A percentile compares a stretch with the other conserved stretches of the same genome.
These are phyloP conservation scores for Microstegium vimineum DNA, from an alignment of 176 grass and related monocot species.

Conservation along the genomic window DNA sequence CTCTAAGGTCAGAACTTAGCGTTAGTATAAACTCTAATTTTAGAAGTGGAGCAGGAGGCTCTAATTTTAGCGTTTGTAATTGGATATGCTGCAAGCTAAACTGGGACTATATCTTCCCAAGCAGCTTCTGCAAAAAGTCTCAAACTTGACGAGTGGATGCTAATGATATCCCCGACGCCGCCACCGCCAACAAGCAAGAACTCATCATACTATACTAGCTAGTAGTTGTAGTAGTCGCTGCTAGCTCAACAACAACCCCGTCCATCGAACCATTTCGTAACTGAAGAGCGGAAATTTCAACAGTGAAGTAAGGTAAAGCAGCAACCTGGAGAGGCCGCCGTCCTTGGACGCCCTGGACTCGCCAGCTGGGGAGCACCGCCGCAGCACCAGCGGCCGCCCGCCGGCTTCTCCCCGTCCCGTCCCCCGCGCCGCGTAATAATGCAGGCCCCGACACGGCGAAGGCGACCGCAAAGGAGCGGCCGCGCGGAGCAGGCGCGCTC, in stretches of 20 bases:
- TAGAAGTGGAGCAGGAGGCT: constrained; percentile 6
- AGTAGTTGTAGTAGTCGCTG: not conserved
- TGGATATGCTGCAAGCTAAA: not conserved
- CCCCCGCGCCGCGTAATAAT: not conserved
- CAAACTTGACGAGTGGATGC: not conserved
- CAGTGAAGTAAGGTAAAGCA: not conserved
- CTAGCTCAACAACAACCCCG: constrained; percentile 13
- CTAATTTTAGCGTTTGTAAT: too few relatives aligned
- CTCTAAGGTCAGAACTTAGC: not conserved
- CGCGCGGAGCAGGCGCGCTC: not conserved
- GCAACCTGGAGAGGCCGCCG: constrained; percentile 34
- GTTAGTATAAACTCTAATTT: not conserved
- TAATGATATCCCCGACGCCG: not conserved
- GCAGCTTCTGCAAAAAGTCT: not conserved
- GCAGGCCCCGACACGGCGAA: not conserved
- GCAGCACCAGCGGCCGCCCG: constrained; percentile 8
- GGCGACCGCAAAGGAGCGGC: not conserved
- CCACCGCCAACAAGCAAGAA: not conserved
- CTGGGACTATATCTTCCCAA: not conserved
- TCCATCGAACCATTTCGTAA: not conserved
- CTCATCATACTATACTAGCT: not conserved
- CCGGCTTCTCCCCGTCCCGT: not conserved
- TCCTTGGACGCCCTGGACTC: constrained; percentile 45
- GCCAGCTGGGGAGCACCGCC: constrained; percentile 45
- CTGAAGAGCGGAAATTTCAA: not conserved